Conservation (phyloP, 352 stramenopile genomes). For the Phytophthora ramorum region DNA sequence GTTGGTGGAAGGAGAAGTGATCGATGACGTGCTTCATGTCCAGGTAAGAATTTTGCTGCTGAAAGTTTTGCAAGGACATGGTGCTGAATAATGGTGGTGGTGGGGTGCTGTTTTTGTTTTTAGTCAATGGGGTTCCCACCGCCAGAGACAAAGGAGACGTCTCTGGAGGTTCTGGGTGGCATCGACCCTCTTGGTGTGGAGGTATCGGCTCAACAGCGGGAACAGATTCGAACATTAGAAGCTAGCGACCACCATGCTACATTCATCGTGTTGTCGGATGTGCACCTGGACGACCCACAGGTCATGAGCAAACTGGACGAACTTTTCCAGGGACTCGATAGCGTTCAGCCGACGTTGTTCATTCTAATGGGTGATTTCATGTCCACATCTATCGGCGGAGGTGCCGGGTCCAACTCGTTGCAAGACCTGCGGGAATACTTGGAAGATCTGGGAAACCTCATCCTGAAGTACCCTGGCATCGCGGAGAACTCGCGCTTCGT, state of each 20-base stretch:
- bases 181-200: conserved; percentile 87
- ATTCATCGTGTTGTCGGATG: conserved; percentile 95
- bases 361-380: conserved; percentile 96
- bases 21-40: conserved; percentile 92
- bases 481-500: conserved; percentile 90
- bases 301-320: conserved; percentile 91
- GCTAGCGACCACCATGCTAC: conserved; percentile 81
- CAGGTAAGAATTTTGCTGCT: conserved; percentile 54
- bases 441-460: conserved; percentile 92
- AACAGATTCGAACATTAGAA: conserved; percentile 86
- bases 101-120: background rate
- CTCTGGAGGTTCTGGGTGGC: conserved; percentile 74
- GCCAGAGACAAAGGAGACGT: conserved; percentile 82
- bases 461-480: conserved; percentile 86
- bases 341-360: conserved; percentile 84
- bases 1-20: conserved; percentile 93
- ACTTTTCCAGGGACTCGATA: conserved; percentile 90
- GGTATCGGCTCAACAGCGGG: conserved; percentile 77
- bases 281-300: conserved; percentile 93
- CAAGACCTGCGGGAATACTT: conserved; percentile 87
- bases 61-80: background rate
- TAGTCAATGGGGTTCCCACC: conserved; percentile 92
- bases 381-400: conserved; percentile 77
- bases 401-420: conserved; percentile 69
- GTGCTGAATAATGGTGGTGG: background rate